These are phyloP conservation scores for Cryptosporidium baileyi DNA, from an alignment of 169 alveolate genomes.

Conservation along the genomic window DNA sequence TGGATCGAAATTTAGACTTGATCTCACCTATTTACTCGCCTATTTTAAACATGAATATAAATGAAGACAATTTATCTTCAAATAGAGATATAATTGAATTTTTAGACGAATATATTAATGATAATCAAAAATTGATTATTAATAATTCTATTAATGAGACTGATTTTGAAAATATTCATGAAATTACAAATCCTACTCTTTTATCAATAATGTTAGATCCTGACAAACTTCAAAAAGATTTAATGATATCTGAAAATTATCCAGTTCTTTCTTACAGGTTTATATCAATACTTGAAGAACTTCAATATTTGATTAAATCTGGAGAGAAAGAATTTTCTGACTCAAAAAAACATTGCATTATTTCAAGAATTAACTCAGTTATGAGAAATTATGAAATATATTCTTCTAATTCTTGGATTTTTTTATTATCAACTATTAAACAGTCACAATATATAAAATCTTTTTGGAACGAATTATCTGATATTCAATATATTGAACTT, in stretches of 20 bases:
- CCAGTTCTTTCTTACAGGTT: slow-evolving; percentile 40
- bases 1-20: slow-evolving; percentile 44
- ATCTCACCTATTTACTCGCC: slow-evolving; percentile 48
- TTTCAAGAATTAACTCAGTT: not conserved
- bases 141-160: not conserved
- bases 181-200: slow-evolving; percentile 8
- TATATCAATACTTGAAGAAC: slow-evolving; percentile 11
- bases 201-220: slow-evolving; percentile 50
- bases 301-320: not conserved
- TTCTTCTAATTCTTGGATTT: slow-evolving; percentile 1
- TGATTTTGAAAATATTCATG: not conserved
- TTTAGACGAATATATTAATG: slow-evolving; percentile 21
- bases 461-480: slow-evolving; percentile 13
- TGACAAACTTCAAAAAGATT: slow-evolving; percentile 52
- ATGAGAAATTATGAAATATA: not conserved
- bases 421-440: not conserved
- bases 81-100: slow-evolving; percentile 10
- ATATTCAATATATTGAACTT: not conserved
- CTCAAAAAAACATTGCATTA: not conserved
- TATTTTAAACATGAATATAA: not conserved
- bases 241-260: slow-evolving; percentile 24
- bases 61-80: not conserved
- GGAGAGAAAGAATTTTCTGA: not conserved
- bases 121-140: not conserved
- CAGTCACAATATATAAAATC: not conserved